Base-by-base conservation (phyloP, 768 basidiomycete genomes). In the Filobasidium floriforme region DNA sequence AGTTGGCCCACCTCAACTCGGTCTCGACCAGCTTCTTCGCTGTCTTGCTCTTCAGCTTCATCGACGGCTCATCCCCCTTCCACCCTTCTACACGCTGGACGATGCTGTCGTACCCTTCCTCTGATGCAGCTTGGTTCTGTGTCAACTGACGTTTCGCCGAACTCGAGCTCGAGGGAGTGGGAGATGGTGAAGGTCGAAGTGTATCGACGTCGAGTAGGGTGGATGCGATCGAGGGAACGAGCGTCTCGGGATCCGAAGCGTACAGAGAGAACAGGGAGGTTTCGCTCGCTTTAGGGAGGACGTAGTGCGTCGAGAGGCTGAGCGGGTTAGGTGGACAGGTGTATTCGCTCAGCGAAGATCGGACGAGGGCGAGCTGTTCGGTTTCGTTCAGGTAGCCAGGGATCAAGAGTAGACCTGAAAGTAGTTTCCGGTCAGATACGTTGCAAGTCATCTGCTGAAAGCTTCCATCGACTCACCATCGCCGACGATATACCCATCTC, bases 1-100 rank as follows among this genome's bases (percentile, higher is more conserved):
- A 88, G 72, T 94, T 98, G 1, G 91, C 88, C 94, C 94, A 99
- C 59, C 94, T 84, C 59, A 99, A 76, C 75, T 89, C 92, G 6
- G 81, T 82, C 18, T 93, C 71, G 15, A 97, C 83, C 22, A 63
- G 22, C 29, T 83, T 79, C 0, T 84, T 84, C 1, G 85, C 80
- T 1, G 77, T 75, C 9, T 80, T 75, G 0, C 87, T 82, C 12
- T 79, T 81, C 2, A 84, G 80, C 1, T 85, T 85, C 1, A 81
- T 74, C 2, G 90, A 89, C 10, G 92, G 89, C 43, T 66, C 61
- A 46, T 75, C 73, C 3, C 84, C 79, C 2, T 84, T 82, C 4
- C 84, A 83, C 5, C 81, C 85, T 74, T 88, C 88, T 0, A 86
- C 84, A 1, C 82, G 80, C 10, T 81, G 76, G 0, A 82, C 80